Base-by-base conservation (phyloP, 2,329 filamentous ascomycete species). In the Alternaria rosae region DNA sequence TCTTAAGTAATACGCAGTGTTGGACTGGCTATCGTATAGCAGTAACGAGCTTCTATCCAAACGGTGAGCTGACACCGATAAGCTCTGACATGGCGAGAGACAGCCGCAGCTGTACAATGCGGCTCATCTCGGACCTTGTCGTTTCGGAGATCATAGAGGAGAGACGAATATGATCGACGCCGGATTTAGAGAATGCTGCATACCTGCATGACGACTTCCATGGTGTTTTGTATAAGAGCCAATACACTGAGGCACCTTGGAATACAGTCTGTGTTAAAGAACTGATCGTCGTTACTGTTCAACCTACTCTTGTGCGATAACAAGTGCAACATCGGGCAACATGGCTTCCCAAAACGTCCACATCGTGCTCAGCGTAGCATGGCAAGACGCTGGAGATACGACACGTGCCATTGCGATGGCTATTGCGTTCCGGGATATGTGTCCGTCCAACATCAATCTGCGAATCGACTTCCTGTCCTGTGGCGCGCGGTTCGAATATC, bases 331-430 rank as follows among this genome's bases (percentile, higher is more conserved):
- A 50, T n/a, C 20, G 28, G 17, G 41, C 35, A 48, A 12, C 23
- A 72, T 74, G 72, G 28, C 70, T 15, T 25, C 65, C 17, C 67
- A 17, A 13, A 61, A 59, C 17, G 50, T 70, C 21, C 66, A 76
- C 51, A 60, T 76, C 11, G 74, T 76, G 25, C 65, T 76, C 42
- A 75, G 71, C 55, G 74, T 76, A 38, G 74, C 74, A 42, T 76
- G 71, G 66, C 74, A 76, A 57, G 74, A 76, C 67, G 73, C 73
- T 20, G 74, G 74, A 15, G 74, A 76, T 41, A 74, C 74, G 13
- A 76, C 74, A 15, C 68, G 74, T 17, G 74, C 74, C 41, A 75
- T 76, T 44, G 69, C 69, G 11, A 75, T 76, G 65, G 72, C 72
- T 12, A 57, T 58, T 12, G 71, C 74, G 11, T 61, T 76, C n/a